phyloP scores from a whole-genome alignment of 2,329 filamentous ascomycete genomes.

The Aspergillus nomiae region DNA sequence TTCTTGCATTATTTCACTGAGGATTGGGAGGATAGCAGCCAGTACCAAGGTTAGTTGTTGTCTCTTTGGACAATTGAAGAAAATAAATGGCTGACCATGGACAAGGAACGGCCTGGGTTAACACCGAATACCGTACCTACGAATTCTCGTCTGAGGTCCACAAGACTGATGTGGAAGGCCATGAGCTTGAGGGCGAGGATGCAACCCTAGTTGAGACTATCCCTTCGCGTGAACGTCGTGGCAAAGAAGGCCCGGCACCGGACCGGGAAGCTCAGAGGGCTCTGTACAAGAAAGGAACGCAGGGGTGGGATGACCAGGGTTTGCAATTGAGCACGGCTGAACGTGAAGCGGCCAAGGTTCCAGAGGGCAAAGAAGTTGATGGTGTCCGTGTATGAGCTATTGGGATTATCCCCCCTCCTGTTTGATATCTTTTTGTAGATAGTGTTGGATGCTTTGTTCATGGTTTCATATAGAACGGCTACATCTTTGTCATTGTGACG shows the following conservation, averaged over 20 bases:
- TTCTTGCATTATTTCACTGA: conserved; percentile 83
- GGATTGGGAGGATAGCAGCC: conserved; percentile 68
- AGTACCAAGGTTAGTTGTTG: conserved; percentile 44
- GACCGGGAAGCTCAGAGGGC: conserved; percentile 40
- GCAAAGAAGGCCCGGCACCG: conserved; percentile 36
- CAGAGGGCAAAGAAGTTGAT: conserved; percentile 34
- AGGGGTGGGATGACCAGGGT: conserved; percentile 48
- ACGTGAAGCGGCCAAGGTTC: conserved; percentile 36
- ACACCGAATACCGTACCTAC: conserved; percentile 72
- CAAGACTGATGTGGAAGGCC: conserved; percentile 47
- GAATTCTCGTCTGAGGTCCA: conserved; percentile 59
- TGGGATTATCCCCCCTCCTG: not conserved
- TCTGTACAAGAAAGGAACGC: conserved; percentile 42
- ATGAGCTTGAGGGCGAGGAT: conserved; percentile 40
- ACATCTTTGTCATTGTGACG: not conserved
- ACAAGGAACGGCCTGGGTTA: conserved; percentile 71
- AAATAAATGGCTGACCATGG: not conserved
- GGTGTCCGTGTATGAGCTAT: conserved; percentile 26
- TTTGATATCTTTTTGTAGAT: conserved; percentile 1
- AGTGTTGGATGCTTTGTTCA: not conserved
- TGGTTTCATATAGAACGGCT: not conserved
- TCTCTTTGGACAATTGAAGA: not conserved
- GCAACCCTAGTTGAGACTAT: conserved; percentile 45
- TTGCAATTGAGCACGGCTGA: conserved; percentile 41
- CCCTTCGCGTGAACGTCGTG: conserved; percentile 44